Evolutionary conservation across 1,284 basidiomycete species (phyloP), one percentile per base, ranked within the genome.

Genomic region (Puccinia triticina): DNA sequence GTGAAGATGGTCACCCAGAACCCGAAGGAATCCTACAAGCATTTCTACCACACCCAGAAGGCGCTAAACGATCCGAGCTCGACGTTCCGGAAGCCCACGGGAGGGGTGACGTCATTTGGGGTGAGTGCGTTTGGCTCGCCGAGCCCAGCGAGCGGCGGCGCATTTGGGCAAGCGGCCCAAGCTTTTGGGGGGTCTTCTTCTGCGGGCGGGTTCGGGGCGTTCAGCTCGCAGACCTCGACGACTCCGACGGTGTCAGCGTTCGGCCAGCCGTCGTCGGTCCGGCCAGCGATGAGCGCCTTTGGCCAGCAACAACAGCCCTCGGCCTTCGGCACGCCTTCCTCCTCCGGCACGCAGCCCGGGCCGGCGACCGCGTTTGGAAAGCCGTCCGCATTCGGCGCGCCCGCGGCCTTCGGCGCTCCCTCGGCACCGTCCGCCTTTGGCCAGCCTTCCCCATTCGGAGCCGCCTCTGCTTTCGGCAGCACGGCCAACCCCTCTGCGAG

Each of bases 11-110:
- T 81, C 69, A 40, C 23, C 11, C 32, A 64, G 46, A 81, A 74
- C 29, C n/a, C 71, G 1, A 46, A 57, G 37, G 43, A 57, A 46
- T 71, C 79, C 4, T 81, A 81, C 46, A 81, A 73, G 21, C 69
- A 73, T 40, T 81, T 81, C 66, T 81, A 74, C 59, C 79, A 74
- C 34, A 74, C 69, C 23, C 69, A 53, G n/a, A 53, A 64, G 48
- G 55, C 79, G 12, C 32, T 81, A 32, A 81, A 81, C 50, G 55
- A 74, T 66, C 79, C 79, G 46, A 81, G 40, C 23, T 74, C 79
- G 5, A 81, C 79, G 23, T 74, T 74, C 67, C 40, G 29, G 1
- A 53, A 81, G 59, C 21, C 55, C 2, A 77, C 37, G 18, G 29
- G 71, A 34, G 37, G 34, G n/a, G 43, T 53, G 29, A 40, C 79